Conservation (phyloP, 495 filamentous ascomycete species). For the Neurospora sp. region DNA sequence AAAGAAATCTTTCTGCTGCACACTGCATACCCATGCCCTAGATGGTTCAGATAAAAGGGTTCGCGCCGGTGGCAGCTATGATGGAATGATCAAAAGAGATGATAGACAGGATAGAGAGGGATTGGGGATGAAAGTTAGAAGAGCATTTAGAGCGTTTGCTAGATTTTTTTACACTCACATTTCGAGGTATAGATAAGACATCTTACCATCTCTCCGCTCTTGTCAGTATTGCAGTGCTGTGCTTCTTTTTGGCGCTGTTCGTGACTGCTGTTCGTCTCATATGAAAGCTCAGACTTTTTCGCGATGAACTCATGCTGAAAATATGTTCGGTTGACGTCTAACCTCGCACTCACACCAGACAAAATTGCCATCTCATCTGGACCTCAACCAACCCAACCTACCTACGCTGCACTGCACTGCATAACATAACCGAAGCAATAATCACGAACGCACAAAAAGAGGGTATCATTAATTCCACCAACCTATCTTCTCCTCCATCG, state of each 20-base stretch:
- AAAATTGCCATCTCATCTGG: neutral
- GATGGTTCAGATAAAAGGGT: neutral
- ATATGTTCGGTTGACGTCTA: neutral
- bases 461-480: neutral
- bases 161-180: neutral
- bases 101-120: neutral
- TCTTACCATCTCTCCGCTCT: neutral
- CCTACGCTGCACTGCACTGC: neutral
- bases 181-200: neutral
- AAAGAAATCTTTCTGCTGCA: neutral
- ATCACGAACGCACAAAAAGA: neutral
- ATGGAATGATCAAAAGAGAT: neutral
- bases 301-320: neutral
- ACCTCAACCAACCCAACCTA: neutral
- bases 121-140: neutral
- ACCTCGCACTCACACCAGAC: neutral
- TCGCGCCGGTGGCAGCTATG: neutral
- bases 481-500: neutral
- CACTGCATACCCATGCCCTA: neutral
- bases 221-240: neutral
- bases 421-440: neutral
- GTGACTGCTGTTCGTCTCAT: neutral
- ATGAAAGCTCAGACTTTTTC: neutral
- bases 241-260: neutral
- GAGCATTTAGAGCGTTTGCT: neutral